These are phyloP conservation scores for Sisymbrium altissimum DNA, from an alignment of 345 rosid genomes.

Conservation along the genomic window DNA sequence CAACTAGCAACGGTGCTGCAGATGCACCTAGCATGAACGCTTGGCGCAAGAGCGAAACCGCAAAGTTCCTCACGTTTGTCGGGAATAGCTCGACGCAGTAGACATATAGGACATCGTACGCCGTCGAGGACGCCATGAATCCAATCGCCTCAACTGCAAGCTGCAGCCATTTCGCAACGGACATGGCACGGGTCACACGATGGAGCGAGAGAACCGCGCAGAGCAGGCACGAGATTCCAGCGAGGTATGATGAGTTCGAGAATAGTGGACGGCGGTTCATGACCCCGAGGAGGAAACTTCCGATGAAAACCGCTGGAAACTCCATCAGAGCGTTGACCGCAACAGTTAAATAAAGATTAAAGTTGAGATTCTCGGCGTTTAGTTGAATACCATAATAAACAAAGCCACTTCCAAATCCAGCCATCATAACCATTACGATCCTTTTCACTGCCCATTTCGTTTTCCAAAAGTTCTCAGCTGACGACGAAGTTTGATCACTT, in stretches of 20 bases:
- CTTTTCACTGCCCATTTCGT: constrained; percentile 64
- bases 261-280: constrained; percentile 54
- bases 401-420: constrained; percentile 65
- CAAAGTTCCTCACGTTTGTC: constrained; percentile 67
- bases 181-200: background rate
- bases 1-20: constrained; percentile 60
- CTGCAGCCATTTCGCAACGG: constrained; percentile 50
- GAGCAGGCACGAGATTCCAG: constrained; percentile 49
- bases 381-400: constrained; percentile 75
- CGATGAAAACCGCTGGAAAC: constrained; percentile 64
- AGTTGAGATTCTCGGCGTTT: constrained; percentile 65
- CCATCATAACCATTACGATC: constrained; percentile 45
- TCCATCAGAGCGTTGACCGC: constrained; percentile 69
- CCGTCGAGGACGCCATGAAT: constrained; percentile 64
- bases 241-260: constrained; percentile 44
- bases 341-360: constrained; percentile 55
- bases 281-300: constrained; percentile 44
- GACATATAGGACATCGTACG: constrained; percentile 56
- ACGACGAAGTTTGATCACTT: constrained; percentile 3
- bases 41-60: constrained; percentile 55
- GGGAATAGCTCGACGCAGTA: constrained; percentile 73
- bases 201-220: constrained; percentile 50
- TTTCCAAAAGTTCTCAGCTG: constrained; percentile 48
- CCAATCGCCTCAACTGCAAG: constrained; percentile 51
- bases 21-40: constrained; percentile 78